Evolutionary conservation across 371 early-diverging fungal species (phyloP), one percentile per base, ranked within the genome.

Genomic region (Apophysomyces elegans): DNA sequence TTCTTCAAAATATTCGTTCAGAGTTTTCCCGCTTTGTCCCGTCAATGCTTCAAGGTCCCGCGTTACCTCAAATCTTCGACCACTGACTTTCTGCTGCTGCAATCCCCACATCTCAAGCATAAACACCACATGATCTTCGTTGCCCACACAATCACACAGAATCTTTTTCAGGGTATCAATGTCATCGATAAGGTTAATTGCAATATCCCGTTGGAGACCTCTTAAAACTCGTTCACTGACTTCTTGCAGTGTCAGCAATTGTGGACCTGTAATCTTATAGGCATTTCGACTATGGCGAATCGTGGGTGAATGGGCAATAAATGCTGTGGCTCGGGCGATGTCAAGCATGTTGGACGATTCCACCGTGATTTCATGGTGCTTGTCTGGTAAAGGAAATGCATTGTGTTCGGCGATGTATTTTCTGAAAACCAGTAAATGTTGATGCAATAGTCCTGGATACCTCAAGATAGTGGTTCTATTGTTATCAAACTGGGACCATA

Each of bases 91-190:
- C 16, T 69, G 69, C 59, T 72, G 70, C 44, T 78, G 79, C n/a
- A 82, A 32, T n/a, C 83, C 83, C 83, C 83, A 83, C 70, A 83
- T 76, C 62, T 83, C 83, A 63, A 83, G 67, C 56, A 79, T 63
- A 58, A 79, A 83, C 5, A 58, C 68, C 26, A 76, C 83, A 58
- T 79, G 80, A 60, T 83, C 83, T n/a, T 76, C 73, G 58, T 79
- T 79, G 16, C 82, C 79, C 37, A 79, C 61, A 13, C 71, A 70
- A 13, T 83, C 80, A 18, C 62, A 70, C 12, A 83, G 64, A 13
- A 83, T 72, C 11, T 74, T 45, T 36, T 69, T 62, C 9, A 83
- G 70, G 0, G 66, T 58, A 7, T 54, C 61, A 11, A 75, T 57
- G 32, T 83, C 80, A 50, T 50, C 54, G 61, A 79, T 75, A 3